These are phyloP conservation scores for Beauveria scarabaeidicola DNA, from an alignment of 2,329 filamentous ascomycete genomes.

Conservation along the genomic window DNA sequence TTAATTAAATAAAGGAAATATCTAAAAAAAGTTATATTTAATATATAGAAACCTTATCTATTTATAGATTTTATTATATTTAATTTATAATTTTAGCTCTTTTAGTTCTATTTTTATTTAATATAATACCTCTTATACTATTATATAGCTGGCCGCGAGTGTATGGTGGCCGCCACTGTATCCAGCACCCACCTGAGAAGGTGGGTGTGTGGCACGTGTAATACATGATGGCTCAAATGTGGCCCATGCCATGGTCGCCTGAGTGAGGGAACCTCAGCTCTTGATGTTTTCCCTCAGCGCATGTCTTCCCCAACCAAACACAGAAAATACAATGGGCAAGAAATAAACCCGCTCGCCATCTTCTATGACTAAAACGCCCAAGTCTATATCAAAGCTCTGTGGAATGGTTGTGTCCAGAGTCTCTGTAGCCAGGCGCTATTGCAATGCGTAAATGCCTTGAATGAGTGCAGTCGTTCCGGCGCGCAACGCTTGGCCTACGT, in stretches of 20 bases:
- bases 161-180: too few species aligned
- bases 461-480: background rate
- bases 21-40: too few species aligned
- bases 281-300: constrained; percentile 10
- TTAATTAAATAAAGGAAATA: too few species aligned
- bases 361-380: constrained; percentile 1
- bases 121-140: too few species aligned
- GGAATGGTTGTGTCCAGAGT: background rate
- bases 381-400: background rate
- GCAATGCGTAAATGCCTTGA: background rate
- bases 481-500: background rate
- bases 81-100: too few species aligned
- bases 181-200: too few species aligned
- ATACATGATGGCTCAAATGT: background rate
- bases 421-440: constrained; percentile 1
- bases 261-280: constrained; percentile 11
- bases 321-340: background rate
- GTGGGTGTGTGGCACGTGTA: too few species aligned
- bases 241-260: background rate
- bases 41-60: too few species aligned
- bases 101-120: too few species aligned
- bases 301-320: background rate
- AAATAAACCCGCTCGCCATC: background rate
- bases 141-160: too few species aligned
- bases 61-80: too few species aligned